These are phyloP conservation scores for Aquilaria malaccensis DNA, from an alignment of 345 rosid genomes.

Conservation along the genomic window DNA sequence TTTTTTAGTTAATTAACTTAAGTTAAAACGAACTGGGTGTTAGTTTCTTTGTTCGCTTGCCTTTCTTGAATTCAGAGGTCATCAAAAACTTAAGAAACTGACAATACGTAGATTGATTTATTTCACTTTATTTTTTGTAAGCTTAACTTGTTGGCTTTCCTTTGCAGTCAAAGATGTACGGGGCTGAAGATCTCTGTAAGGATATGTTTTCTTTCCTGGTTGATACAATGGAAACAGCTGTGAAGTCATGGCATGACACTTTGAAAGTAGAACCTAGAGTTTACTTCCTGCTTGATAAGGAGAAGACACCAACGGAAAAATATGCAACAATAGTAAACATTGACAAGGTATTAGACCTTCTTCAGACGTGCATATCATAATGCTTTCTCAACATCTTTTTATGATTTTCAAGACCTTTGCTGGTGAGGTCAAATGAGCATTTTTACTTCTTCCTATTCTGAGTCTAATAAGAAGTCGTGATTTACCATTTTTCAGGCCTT, in stretches of 20 bases:
- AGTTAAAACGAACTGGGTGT: neutral
- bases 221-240: constrained; percentile 74
- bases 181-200: constrained; percentile 49
- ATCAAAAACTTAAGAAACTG: too few species aligned
- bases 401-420: neutral
- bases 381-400: neutral
- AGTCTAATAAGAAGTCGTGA: neutral
- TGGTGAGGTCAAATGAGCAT: neutral
- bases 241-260: constrained; percentile 79
- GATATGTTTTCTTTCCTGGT: constrained; percentile 64
- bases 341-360: constrained; percentile 53
- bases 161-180: constrained; percentile 59
- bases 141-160: neutral
- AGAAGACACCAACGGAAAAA: constrained; percentile 69
- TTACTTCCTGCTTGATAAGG: constrained; percentile 69
- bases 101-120: too few species aligned
- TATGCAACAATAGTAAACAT: constrained; percentile 81
- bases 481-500: constrained; percentile 60
- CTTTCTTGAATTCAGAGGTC: neutral
- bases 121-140: too few species aligned
- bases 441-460: neutral
- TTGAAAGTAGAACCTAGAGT: constrained; percentile 78
- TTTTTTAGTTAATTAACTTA: too few species aligned
- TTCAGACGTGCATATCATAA: neutral
- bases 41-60: neutral